Percentiles rank a stretch among this genome's conserved stretches.
These are phyloP conservation scores for Ustilago crameri DNA, from an alignment of 1,284 basidiomycete genomes.

Conservation along the genomic window DNA sequence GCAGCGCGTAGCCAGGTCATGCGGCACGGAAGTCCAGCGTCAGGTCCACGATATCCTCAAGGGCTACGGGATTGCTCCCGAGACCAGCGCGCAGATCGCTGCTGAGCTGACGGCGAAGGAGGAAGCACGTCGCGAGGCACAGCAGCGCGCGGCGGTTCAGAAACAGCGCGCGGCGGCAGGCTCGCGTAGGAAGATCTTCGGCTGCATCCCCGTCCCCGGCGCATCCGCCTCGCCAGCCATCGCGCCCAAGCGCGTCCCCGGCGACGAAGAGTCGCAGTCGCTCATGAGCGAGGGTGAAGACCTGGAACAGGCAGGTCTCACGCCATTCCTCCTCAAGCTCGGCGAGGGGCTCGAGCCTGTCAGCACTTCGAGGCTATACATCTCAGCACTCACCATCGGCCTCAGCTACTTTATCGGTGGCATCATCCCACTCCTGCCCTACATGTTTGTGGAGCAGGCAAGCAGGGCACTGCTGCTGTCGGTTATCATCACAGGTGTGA, in stretches of 20 bases:
- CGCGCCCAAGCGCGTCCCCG: constrained; percentile 11
- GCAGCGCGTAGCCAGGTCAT: constrained; percentile 85
- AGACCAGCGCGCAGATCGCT: constrained; percentile 82
- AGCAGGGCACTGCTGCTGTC: constrained; percentile 48
- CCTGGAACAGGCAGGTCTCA: constrained; percentile 50
- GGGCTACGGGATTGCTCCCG: constrained; percentile 86
- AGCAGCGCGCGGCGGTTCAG: constrained; percentile 5
- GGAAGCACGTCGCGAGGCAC: constrained; percentile 13
- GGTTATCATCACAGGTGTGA: constrained; percentile 57
- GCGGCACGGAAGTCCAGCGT: constrained; percentile 92
- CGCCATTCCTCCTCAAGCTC: constrained; percentile 59
- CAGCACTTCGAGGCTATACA: constrained; percentile 56
- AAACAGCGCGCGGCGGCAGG: not conserved
- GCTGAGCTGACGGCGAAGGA: constrained; percentile 38
- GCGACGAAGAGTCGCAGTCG: constrained; percentile 28
- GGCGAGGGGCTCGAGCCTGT: constrained; percentile 60
- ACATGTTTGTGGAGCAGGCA: constrained; percentile 57
- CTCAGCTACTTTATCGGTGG: constrained; percentile 60
- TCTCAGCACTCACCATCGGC: constrained; percentile 57
- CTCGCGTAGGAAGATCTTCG: constrained; percentile 31
- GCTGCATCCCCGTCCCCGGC: constrained; percentile 32
- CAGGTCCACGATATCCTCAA: constrained; percentile 89
- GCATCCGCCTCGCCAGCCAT: constrained; percentile 11
- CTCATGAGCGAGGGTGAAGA: constrained; percentile 15
- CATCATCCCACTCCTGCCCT: constrained; percentile 59